These are phyloP conservation scores for Paecilomyces sp. DNA, from an alignment of 2,329 filamentous ascomycete species.

Conservation along the genomic window DNA sequence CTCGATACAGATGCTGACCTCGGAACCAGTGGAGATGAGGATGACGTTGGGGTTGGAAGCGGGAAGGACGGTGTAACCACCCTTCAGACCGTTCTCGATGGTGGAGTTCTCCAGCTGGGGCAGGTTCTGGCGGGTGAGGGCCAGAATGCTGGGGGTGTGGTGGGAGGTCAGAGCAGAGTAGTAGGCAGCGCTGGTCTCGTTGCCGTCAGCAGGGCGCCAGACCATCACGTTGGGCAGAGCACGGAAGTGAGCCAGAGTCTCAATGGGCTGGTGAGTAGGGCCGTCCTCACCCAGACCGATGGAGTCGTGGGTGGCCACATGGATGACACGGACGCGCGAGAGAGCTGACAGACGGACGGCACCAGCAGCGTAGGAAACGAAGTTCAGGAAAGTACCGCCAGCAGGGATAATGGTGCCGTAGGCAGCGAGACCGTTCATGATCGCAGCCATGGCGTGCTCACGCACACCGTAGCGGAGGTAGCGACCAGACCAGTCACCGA, in stretches of 20 bases:
- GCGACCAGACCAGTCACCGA: slow-evolving; percentile 84
- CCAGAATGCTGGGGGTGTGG: slow-evolving; percentile 85
- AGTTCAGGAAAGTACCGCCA: slow-evolving; percentile 97
- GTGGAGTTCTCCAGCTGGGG: slow-evolving; percentile 93
- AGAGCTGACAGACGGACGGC: slow-evolving; percentile 89
- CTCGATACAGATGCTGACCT: slow-evolving; percentile 90
- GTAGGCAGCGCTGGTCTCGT: slow-evolving; percentile 97
- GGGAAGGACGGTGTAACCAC: slow-evolving; percentile 87
- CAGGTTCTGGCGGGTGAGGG: slow-evolving; percentile 94
- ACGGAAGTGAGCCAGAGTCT: slow-evolving; percentile 97
- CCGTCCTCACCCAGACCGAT: slow-evolving; percentile 99
- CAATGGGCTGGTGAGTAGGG: slow-evolving; percentile 97
- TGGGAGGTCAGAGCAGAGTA: slow-evolving; percentile 88
- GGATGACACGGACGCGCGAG: slow-evolving; percentile 84
- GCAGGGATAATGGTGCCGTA: slow-evolving; percentile 95
- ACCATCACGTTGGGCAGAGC: slow-evolving; percentile 99
- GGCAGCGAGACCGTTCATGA: slow-evolving; percentile 71
- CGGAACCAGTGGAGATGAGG: slow-evolving; percentile 89
- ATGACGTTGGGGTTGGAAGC: slow-evolving; percentile 78
- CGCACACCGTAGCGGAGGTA: slow-evolving; percentile 58
- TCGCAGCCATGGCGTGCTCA: slow-evolving; percentile 46
- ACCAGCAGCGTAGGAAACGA: slow-evolving; percentile 95
- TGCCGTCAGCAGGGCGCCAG: slow-evolving; percentile 96
- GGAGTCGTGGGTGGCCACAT: slow-evolving; percentile 96
- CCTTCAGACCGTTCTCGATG: slow-evolving; percentile 84